Base-by-base conservation (phyloP, 345 rosid genomes). In the Diplotaxis tenuifolia region DNA sequence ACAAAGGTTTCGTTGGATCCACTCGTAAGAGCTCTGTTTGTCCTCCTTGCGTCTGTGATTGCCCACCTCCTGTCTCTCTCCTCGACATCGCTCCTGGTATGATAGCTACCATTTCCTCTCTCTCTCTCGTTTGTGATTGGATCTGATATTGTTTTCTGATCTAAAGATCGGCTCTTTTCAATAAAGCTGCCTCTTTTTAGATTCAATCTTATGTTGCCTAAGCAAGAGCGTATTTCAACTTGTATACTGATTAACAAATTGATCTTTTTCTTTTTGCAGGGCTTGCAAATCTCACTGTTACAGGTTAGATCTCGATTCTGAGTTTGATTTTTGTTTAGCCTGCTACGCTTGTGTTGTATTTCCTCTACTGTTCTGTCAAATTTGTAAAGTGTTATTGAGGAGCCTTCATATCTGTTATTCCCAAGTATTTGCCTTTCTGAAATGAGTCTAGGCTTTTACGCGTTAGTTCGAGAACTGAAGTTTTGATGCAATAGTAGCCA, bases 1-100 rank as follows among this genome's bases (percentile, higher is more conserved):
- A 89, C 81, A 92, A 86, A 72, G 80, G 84, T 45, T 82, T 64
- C 73, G 78, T 85, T 52, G 83, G 83, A 63, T 78, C 87, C 61
- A 80, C 87, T 68, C 77, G 25, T 67, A 75, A 82, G 2, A 83
- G 72, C 68, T 78, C 87, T 53, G 77, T 85, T 67, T 88, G 94
- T 56, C 86, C 94, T 71, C 93, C 91, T 77, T 93, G 98, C 79
- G 74, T 70, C 76, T 96, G 99, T 68, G 85, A 89, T 81, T 96
- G 99, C 64, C 96, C 97, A 55, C 93, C 96, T 83, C 97, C 99
- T 76, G 75, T 96, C 25, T 92, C 98, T 25, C 97, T 92, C 60
- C 86, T 92, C 77, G 83, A 83, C 82, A 90, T 96, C 77, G 93
- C 93, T 68, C 99, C 99, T 49, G 99, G 99, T 96, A 1, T 12